Base-by-base conservation (phyloP, 352 stramenopile species). In the Globisporangium radiosum region DNA sequence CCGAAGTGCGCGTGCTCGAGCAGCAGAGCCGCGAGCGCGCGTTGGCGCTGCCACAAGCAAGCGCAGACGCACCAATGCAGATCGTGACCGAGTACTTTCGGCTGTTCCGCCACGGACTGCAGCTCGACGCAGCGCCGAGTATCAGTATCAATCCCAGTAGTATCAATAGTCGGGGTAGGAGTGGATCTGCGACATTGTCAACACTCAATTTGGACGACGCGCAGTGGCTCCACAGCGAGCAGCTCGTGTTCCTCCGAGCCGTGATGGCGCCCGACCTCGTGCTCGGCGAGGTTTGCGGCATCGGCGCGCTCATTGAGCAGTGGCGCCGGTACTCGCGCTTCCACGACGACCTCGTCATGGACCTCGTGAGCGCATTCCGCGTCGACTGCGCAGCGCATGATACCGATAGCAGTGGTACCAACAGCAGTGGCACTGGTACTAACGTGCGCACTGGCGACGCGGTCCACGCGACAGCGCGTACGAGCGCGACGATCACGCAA, bases 1-100 rank as follows among this genome's bases (percentile, higher is more conserved):
- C 70, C 5, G 63, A 86, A 42, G 75, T 83, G 0, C n/a, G 52
- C 15, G n/a, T 54, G 14, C 59, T 77, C 4, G 63, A 72, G 19
- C 50, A 65, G 38, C 58, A 67, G n/a, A 54, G 56, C 10, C 56
- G 52, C 59, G n/a, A n/a, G n/a, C n/a, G n/a, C n/a, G n/a, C n/a
- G n/a, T n/a, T n/a, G n/a, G n/a, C n/a, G n/a, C n/a, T n/a, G n/a
- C n/a, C n/a, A n/a, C n/a, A n/a, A n/a, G 53, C 7, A 9, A 47
- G 10, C n/a, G 36, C 10, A 40, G 40, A 57, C 5, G 47, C 38
- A 9, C 7, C 57, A 4, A 66, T 57, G 47, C 61, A 52, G 15
- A 52, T 75, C 52, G 57, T 70, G 14, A 25, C 49, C 6, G 59
- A 70, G 37, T 61, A 60, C 45, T 73, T 70, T 45, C 55, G 52